Evolutionary conservation across 2,329 filamentous ascomycete species (phyloP), one percentile per base, ranked within the genome.

Genomic region (Berkeleyomyces rouxiae): DNA sequence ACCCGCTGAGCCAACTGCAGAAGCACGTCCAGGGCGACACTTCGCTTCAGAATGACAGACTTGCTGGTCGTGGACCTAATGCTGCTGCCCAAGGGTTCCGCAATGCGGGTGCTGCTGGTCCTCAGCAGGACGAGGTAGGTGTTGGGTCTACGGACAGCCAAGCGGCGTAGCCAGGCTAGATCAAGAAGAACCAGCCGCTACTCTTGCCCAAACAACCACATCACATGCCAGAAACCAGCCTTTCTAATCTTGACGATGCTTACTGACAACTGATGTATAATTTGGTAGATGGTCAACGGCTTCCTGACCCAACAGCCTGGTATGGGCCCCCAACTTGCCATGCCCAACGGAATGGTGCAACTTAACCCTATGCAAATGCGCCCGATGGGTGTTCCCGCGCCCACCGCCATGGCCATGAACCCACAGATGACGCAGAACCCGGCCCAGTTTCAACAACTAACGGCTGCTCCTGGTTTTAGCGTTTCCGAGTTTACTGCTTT

Each of bases 11-110:
- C 72, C 93, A 97, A 78, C 95, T 99, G 74, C 90, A 91, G 67
- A 99, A 99, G 75, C 91, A 96, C 74, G 89, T 93, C 63, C 88
- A 95, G 71, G 90, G 95, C 80, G 93, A 99, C 77, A 95, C 91
- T 76, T 93, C 88, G 64, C 78, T 97, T 64, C 93, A 97, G 76
- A 82, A 91, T 70, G 93, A 99, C 74, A 84, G 93, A 65, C 79
- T 97, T 66, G 85, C 88, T 65, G 89, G 88, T 66, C 79, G 86
- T 67, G 85, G 84, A 0, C 86, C 88, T 0, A 83, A 81, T 51
- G 85, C 82, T 6, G 77, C 86, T 70, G 80, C 88, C 69, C 86
- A 88, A 71, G 83, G 87, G 69, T 91, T 95, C 78, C 82, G 90
- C 67, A 91, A 82, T 71, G 80, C 82, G 68, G 80, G 80, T 63